Base-by-base conservation (phyloP, 306 rosid species). In the Dalbergia cultrata region DNA sequence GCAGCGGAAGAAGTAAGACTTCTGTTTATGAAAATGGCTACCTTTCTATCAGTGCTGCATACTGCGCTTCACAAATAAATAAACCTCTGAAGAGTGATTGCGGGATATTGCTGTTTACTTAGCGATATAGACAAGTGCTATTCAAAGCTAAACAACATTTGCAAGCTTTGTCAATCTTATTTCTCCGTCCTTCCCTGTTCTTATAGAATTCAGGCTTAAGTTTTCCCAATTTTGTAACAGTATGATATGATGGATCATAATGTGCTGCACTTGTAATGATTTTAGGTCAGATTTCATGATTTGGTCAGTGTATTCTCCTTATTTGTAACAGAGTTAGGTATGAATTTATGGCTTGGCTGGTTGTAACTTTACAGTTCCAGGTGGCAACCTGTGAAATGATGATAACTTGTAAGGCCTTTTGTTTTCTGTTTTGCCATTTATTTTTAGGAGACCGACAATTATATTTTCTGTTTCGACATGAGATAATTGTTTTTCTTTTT, bases 1-100 rank as follows among this genome's bases (percentile, higher is more conserved):
- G 89, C 61, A 5, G 26, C 86, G 99, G 66, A 95, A 86, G 92
- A 91, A 91, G 92, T 91, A 73, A 81, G 74, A 72, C 43, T 57
- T 54, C 2, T 75, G 47, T 50, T 79, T 83, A 26, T 45, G 43
- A 68, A 74, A 41, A 57, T 61, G 67, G 56, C 69, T 65, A 8
- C 53, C 68, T 65, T 65, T 85, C 70, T 72, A 34, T 80, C 75
- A 12, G 54, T 56, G 57, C 78, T 49, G 4, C 71, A 43, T 56
- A 47, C 52, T 67, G 47, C 76, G 54, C 74, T 58, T 47, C 67
- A n/a, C 53, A 75, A 75, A 78, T 75, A 56, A 75, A 59, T 61
- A 56, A 56, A 80, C 41, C 69, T 54, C 53, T 41, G 14, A 47
- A 65, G 71, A 80, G 76, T 67, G 37, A 75, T 77, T 33, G 18